Evolutionary conservation across 2,329 filamentous ascomycete species (phyloP), one percentile per base, ranked within the genome.

Genomic region (Fusarium circinatum): DNA sequence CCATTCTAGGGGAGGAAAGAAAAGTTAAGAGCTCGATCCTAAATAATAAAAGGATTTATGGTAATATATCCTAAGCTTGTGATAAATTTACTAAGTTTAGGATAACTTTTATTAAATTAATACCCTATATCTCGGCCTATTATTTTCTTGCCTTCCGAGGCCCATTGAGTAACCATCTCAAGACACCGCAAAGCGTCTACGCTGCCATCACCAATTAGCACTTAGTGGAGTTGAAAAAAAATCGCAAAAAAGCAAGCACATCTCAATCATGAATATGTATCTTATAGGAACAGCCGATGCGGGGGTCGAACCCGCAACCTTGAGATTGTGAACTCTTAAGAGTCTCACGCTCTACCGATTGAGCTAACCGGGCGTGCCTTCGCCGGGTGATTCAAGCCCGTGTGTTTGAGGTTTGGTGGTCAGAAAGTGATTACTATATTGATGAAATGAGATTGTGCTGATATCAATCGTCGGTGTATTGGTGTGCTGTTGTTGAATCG

Each of bases 291-390:
- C 44, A 82, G 81, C 81, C 81, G 78, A 83, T 81, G 82, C 80
- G 82, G 82, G 82, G 82, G 81, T 86, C 85, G 85, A 87, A 89
- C 87, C 86, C 85, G 84, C 85, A 87, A 84, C 85, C 86, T 87
- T 86, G 84, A 87, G 86, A 86, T 87, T 45, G 78, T 62, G 77
- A 73, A 77, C 78, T 78, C 76, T 12, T 87, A 87, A 88, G 89
- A 91, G 89, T 90, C 89, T 90, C 86, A 90, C 89, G 89, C 89
- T 91, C 89, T 91, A 90, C 78, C 78, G 78, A 80, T 80, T 79
- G 77, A 80, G 76, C 77, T 78, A 79, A 76, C 76, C 77, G 82
- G 79, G 81, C 80, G 81, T 82, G 81, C 82, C n/a, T 81, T 86
- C 84, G 85, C 87, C 87, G 86, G 85, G 84, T 83, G 45, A 55